phyloP scores from a whole-genome alignment of 2,329 filamentous ascomycete species.

The Dendrostoma leiphaemia region DNA sequence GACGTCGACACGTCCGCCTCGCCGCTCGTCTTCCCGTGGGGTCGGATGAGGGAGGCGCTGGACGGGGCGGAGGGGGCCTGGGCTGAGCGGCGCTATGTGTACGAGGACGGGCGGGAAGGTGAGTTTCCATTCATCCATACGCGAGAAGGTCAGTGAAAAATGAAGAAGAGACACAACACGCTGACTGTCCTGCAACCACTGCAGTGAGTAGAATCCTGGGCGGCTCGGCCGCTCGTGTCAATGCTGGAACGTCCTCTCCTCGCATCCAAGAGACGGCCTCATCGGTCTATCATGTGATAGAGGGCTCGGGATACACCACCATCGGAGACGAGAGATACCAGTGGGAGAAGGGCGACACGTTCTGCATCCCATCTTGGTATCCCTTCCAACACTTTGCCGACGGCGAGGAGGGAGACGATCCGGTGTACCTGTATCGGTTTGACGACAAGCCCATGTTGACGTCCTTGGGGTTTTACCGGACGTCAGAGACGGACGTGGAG shows the following conservation, averaged over 20 bases:
- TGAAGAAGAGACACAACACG: neutral
- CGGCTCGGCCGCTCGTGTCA: slow-evolving; percentile 43
- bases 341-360: slow-evolving; percentile 53
- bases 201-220: slow-evolving; percentile 45
- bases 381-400: slow-evolving; percentile 45
- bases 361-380: slow-evolving; percentile 53
- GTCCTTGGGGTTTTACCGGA: slow-evolving; percentile 48
- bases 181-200: neutral
- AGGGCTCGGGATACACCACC: slow-evolving; percentile 39
- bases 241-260: slow-evolving; percentile 34
- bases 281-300: slow-evolving; percentile 51
- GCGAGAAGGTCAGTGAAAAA: neutral
- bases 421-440: slow-evolving; percentile 51
- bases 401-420: slow-evolving; percentile 20
- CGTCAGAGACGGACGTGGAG: slow-evolving; percentile 37
- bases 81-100: slow-evolving; percentile 29
- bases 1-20: slow-evolving; percentile 36
- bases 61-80: slow-evolving; percentile 31
- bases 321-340: slow-evolving; percentile 35
- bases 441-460: slow-evolving; percentile 55
- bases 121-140: slow-evolving; percentile 8
- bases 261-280: slow-evolving; percentile 47
- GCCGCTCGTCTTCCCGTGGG: slow-evolving; percentile 49
- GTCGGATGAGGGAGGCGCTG: slow-evolving; percentile 39
- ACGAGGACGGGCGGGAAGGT: slow-evolving; percentile 30